These are phyloP conservation scores for Polytrichum commune DNA, from an alignment of 225 moss, liverwort and hornwort genomes.

Conservation along the genomic window DNA sequence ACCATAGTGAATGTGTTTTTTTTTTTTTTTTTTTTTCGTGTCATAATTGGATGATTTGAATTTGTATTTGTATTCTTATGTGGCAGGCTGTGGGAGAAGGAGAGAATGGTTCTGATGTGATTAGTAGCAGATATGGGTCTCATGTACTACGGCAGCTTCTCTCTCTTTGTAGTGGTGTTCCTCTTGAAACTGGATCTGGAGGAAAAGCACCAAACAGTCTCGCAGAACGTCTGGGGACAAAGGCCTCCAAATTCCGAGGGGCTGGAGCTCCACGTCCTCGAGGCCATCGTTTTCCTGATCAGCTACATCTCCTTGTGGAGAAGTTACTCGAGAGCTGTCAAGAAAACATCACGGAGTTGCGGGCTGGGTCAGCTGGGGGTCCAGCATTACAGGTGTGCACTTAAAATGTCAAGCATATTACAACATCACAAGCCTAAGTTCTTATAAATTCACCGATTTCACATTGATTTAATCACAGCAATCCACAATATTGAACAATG, in stretches of 20 bases:
- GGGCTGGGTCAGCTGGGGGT: constrained; percentile 72
- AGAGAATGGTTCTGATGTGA: constrained; percentile 65
- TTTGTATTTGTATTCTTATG: not conserved
- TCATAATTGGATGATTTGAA: too few species aligned
- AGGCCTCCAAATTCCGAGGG: constrained; percentile 44
- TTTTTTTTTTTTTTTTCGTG: too few species aligned
- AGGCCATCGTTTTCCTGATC: constrained; percentile 63
- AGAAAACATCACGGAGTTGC: constrained; percentile 65
- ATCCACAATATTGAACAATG: too few species aligned
- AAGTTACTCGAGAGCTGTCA: constrained; percentile 60
- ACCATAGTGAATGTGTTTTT: too few species aligned
- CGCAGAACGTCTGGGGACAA: constrained; percentile 66
- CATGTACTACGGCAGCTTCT: constrained; percentile 89
- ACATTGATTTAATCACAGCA: too few species aligned
- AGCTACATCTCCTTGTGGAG: constrained; percentile 64
- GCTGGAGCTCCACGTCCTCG: constrained; percentile 45
- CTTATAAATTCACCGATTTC: too few species aligned
- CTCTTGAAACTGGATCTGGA: constrained; percentile 50
- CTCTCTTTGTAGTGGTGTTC: constrained; percentile 76
- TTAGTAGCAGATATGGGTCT: constrained; percentile 86
- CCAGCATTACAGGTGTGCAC: constrained; percentile 76
- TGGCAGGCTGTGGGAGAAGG: constrained; percentile 60
- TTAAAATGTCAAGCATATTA: too few species aligned
- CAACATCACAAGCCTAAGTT: too few species aligned
- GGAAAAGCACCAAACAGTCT: constrained; percentile 52